Evolutionary conservation across 768 basidiomycete species (phyloP), one percentile per base, ranked within the genome.

Genomic region (Xanthoconium purpureum): DNA sequence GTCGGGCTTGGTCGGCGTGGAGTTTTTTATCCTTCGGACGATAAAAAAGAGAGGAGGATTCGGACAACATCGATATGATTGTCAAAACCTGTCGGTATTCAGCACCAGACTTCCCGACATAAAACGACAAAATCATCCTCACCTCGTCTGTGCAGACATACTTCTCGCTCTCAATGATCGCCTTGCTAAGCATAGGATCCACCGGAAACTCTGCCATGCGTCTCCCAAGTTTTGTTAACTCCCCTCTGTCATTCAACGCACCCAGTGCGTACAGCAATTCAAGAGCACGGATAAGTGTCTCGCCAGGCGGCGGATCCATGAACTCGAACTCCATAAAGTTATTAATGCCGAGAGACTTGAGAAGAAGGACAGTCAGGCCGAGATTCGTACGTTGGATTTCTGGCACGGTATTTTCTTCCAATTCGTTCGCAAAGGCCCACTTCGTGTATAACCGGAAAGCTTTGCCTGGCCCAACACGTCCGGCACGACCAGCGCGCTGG

Each of bases 151-250:
- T 98, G 71, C 96, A 98, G 13, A 80, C 78, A 71, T 93, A 98
- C 54, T 89, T 82, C 70, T 98, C 97, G 68, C 94, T 97, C 44
- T 92, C 89, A 58, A 99, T 94, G 69, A 99, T 96, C 6, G 89
- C 87, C 73, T 98, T 98, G 24, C 91, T 93, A 63, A 99, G 74
- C 89, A 97, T 97, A 8, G 97, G 97, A 66, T 99, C 97, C 18
- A 98, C 94, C 11, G 94, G 97, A 74, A 99, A 98, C 70, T 99
- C 97, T 1, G 96, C 95, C 97, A 99, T 98, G 52, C 95, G 77
- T 56, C 97, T 80, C 2, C 97, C 97, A 36, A 98, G 82, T 66
- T 98, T 94, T n/a, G 97, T 99, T 60, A 99, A 72, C 71, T 99
- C 97, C 8, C 97, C 97, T 52, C 90, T 79, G 70, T 98, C 95